Evolutionary conservation across 2,329 filamentous ascomycete genomes (phyloP), one percentile per base, ranked within the genome.

Genomic region (Aspergillus fischeri): DNA sequence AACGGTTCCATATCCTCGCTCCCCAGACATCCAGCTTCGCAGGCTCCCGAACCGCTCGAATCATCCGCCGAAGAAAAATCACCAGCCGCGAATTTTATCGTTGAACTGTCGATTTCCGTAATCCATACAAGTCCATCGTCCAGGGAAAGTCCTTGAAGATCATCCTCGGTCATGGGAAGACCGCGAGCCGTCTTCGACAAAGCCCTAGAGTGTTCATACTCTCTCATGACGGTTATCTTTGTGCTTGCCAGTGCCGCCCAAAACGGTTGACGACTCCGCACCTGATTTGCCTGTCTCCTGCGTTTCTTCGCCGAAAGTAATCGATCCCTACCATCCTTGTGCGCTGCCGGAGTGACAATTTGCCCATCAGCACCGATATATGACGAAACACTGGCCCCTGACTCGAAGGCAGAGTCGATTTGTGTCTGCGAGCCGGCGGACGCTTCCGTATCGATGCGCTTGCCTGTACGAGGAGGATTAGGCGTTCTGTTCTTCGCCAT

Each of bases 221-320:
- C 92, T 78, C 96, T 94, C 70, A 95, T 87, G 77, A 96, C 91
- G 67, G 94, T 93, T 72, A 97, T 92, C 81, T 97, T 97, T 70
- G 92, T 96, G 77, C 91, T 96, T 52, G 92, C 92, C 66, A 97
- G 84, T 50, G 92, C 92, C 62, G 92, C 91, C 92, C 92, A 97
- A 63, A 97, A 84, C 51, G 92, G 92, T 77, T 97, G 92, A 70
- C 91, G 87, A 72, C 91, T 90, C 73, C 92, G 84, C 64, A 96
- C 91, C 74, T 94, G 90, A 57, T 91, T 92, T 70, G 90, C 93
- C 76, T 96, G 91, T 77, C 94, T 93, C 77, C 89, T 86, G 77
- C 90, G 89, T 78, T 91, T 94, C 77, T 94, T 95, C 62, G 83
- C 85, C 63, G 75, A 78, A 70, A 86, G 78, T 77, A 83, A 70